Conservation (phyloP, 2,329 filamentous ascomycete species). For the Aureobasidium pullulans region DNA sequence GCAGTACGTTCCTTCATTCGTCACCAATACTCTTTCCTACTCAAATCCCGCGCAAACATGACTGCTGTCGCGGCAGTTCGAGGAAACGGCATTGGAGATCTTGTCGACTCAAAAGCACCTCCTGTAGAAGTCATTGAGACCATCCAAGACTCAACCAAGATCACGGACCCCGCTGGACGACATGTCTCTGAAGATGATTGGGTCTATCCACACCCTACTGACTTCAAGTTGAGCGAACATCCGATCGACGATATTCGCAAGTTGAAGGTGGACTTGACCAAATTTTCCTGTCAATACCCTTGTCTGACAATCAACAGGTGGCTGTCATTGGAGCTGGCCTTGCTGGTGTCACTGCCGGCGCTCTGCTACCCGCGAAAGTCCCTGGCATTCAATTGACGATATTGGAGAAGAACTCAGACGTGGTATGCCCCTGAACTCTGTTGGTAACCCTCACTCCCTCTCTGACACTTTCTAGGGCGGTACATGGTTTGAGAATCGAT, state of each 20-base stretch:
- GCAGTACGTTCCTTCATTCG: too few relatives aligned
- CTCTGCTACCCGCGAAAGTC: slow-evolving; percentile 61
- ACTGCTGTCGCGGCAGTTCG: too few relatives aligned
- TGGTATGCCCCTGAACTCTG: slow-evolving; percentile 36
- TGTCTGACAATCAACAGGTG: slow-evolving; percentile 28
- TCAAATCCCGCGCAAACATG: too few relatives aligned
- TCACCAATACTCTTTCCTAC: too few relatives aligned
- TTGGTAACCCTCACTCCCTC: slow-evolving; percentile 11
- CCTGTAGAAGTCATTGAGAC: too few relatives aligned
- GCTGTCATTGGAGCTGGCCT: slow-evolving; percentile 59
- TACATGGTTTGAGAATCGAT: slow-evolving; percentile 44
- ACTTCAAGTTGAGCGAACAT: slow-evolving; percentile 24
- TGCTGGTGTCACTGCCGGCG: slow-evolving; percentile 56
- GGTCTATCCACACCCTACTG: slow-evolving; percentile 23
- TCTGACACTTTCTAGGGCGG: slow-evolving; percentile 30
- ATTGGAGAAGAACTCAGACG: slow-evolving; percentile 60
- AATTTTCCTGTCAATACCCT: neutral
- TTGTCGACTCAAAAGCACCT: too few relatives aligned
- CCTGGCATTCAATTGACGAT: slow-evolving; percentile 59
- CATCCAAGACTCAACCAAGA: too few relatives aligned
- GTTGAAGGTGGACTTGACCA: slow-evolving; percentile 17
- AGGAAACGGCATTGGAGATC: too few relatives aligned
- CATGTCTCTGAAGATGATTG: slow-evolving; percentile 10
- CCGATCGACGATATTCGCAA: slow-evolving; percentile 22
- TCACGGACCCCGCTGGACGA: too few relatives aligned